Evolutionary conservation across 805 yeast species (phyloP).

Genomic region (Candida ovalis): DNA sequence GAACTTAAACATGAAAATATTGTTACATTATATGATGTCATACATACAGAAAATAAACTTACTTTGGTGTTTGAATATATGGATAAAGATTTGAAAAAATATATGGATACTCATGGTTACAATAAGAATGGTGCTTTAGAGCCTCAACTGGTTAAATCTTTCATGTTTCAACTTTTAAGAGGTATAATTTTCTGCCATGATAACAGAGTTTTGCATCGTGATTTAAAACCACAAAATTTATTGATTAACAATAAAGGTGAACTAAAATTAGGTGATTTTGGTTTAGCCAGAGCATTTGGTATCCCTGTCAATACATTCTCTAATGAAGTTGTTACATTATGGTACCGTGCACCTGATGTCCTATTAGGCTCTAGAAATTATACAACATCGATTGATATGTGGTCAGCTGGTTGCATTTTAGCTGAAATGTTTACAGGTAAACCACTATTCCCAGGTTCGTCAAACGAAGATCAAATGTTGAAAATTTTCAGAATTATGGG

Average conservation of each 20-base stretch:
- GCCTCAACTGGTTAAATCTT: conserved; percentile 72
- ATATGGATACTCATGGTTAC: conserved; percentile 82
- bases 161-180: conserved; percentile 88
- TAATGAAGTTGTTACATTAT: conserved; percentile 94
- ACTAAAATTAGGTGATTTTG: conserved; percentile 92
- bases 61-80: conserved; percentile 90
- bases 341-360: conserved; percentile 99
- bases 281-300: conserved; percentile 95
- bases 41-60: conserved; percentile 93
- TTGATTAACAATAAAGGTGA: conserved; percentile 87
- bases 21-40: conserved; percentile 89
- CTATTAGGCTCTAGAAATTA: conserved; percentile 91
- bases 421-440: conserved; percentile 99
- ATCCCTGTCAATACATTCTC: conserved; percentile 97
- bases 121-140: conserved; percentile 62
- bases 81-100: conserved; percentile 90
- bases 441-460: conserved; percentile 93
- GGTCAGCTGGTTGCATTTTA: conserved; percentile 98
- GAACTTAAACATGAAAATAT: conserved; percentile 92
- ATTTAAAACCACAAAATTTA: conserved; percentile 91
- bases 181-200: conserved; percentile 89
- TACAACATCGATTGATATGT: conserved; percentile 94
- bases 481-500: conserved; percentile 93
- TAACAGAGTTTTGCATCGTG: conserved; percentile 78
- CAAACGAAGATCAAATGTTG: conserved; percentile 91